Conservation (phyloP, 1,284 basidiomycete species). For the Ganoderma resinaceum region DNA sequence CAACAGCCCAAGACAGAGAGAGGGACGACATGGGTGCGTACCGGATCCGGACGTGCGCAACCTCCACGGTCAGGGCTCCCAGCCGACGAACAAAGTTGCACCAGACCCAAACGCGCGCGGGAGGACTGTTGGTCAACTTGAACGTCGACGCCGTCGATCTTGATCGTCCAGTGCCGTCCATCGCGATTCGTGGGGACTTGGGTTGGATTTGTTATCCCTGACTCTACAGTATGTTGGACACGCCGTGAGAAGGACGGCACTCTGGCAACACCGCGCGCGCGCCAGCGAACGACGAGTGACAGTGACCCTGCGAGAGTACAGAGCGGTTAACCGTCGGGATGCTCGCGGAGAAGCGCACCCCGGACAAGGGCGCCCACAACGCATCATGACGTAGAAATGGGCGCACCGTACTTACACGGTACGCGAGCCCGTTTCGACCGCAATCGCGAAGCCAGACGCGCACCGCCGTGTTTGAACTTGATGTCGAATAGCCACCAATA, state of each 20-base stretch:
- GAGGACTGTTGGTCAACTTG: not conserved
- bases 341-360: not conserved
- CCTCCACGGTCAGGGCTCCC: not conserved
- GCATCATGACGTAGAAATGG: conserved; percentile 1
- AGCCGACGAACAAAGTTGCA: conserved; percentile 1
- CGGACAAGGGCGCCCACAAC: not conserved
- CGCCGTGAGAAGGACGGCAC: not conserved
- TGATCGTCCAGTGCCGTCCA: not conserved
- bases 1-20: not conserved
- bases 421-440: not conserved
- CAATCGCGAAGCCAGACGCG: not conserved
- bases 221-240: not conserved
- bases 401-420: not conserved
- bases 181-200: not conserved
- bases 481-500: not conserved
- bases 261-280: too few relatives aligned
- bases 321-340: not conserved
- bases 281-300: not conserved
- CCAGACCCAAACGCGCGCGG: not conserved
- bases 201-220: not conserved
- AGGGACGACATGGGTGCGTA: not conserved
- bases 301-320: not conserved
- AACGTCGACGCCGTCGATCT: not conserved
- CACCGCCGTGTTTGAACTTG: not conserved
- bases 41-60: not conserved